Percentiles rank a stretch among this genome's conserved stretches.
Conservation (phyloP, 2,329 filamentous ascomycete genomes). For the Keithomyces neogunnii region DNA sequence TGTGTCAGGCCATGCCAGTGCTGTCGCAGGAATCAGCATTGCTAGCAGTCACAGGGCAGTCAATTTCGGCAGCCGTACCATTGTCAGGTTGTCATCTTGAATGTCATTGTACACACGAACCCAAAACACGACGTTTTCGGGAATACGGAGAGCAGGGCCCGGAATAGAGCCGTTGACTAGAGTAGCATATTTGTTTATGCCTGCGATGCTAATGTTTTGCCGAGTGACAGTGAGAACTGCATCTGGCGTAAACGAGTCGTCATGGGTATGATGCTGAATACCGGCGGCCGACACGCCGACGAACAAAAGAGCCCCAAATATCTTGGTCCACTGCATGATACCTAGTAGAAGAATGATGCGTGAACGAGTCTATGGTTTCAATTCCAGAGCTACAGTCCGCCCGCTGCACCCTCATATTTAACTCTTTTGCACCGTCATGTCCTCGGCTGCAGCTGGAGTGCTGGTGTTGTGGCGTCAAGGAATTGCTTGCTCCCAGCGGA, state of each 20-base stretch:
- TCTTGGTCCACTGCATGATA: neutral
- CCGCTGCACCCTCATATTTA: too few relatives aligned
- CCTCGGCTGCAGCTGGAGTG: too few relatives aligned
- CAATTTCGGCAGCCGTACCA: conserved; percentile 29
- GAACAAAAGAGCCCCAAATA: neutral
- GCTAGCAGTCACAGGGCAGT: neutral
- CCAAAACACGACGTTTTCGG: conserved; percentile 38
- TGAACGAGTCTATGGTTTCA: too few relatives aligned
- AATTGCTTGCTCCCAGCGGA: too few relatives aligned
- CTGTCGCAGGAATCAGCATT: conserved; percentile 21
- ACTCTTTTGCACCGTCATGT: too few relatives aligned
- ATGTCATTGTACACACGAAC: conserved; percentile 52
- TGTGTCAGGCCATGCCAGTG: conserved; percentile 61
- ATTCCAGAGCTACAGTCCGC: too few relatives aligned
- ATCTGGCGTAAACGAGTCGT: conserved; percentile 28
- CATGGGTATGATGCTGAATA: conserved; percentile 12
- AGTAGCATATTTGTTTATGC: conserved; percentile 9
- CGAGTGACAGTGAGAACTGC: conserved; percentile 35
- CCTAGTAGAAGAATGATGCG: too few relatives aligned
- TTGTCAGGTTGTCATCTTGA: conserved; percentile 41
- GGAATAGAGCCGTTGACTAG: conserved; percentile 46
- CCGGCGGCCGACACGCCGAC: neutral
- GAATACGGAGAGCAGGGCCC: conserved; percentile 38
- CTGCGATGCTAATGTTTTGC: conserved; percentile 20
- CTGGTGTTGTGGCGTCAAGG: too few relatives aligned